Base-by-base conservation (phyloP, 129 eudicot genomes). In the Helichrysum umbraculigerum region DNA sequence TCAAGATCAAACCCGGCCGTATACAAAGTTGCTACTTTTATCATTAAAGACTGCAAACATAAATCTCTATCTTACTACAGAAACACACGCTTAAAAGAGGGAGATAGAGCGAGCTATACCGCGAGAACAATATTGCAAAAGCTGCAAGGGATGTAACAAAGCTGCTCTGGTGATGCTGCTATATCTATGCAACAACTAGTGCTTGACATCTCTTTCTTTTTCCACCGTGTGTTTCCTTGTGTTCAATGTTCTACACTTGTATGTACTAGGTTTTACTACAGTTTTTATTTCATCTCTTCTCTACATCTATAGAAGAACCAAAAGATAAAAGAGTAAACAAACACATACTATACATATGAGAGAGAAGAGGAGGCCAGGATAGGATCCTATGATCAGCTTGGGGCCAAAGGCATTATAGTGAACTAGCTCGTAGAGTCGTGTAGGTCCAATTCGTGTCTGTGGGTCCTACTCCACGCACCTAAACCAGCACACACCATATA, bases 111-210 rank as follows among this genome's bases (percentile, higher is more conserved):
- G 83, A 51, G 28, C 34, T 33, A 62, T 83, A 93, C 98, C 96
- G 98, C 98, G 54, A 90, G 98, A 82, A 93, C 96, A 69, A 90
- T 93, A 79, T 85, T 90, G 92, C 98, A 93, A 79, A 93, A 93
- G 85, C 88, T 90, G 87, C 98, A 93, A 88, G 98, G 96, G 78
- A 93, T 90, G 84, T 93, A 93, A 83, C 97, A 89, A 32, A 93
- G 88, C 75, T 93, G 96, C 79, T 93, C 98, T 41, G 90, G 15
- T 52, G 86, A 52, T n/a, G 76, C 78, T 44, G 85, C 70, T 66
- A 84, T 42, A 17, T 73, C 81, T 11, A 44, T 47, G 85, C 75
- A 56, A 63, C 82, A 77, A 78, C 89, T 58, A 90, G 51, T 76
- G 81, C 92, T 91, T 71, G 93, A 84, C 93, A 88, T 69, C 72